Conservation (phyloP, 768 basidiomycete genomes). For the Collybia sordida region DNA sequence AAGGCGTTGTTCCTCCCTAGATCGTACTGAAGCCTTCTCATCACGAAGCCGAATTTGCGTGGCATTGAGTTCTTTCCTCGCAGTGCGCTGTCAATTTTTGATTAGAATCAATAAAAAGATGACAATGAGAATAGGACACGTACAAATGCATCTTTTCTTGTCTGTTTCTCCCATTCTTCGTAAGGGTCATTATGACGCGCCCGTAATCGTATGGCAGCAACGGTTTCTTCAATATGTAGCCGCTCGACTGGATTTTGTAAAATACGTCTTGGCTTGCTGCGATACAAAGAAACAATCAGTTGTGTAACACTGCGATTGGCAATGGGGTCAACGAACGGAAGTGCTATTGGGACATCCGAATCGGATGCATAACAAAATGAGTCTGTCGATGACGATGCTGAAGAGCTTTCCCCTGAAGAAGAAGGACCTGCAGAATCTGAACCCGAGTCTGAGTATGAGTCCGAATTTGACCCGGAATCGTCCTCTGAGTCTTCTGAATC, state of each 20-base stretch:
- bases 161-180: slow-evolving; percentile 56
- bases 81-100: slow-evolving; percentile 34
- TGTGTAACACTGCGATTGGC: neutral
- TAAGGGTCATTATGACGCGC: slow-evolving; percentile 55
- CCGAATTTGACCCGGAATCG: slow-evolving; percentile 24
- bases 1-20: slow-evolving; percentile 31
- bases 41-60: slow-evolving; percentile 31
- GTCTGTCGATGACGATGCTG: slow-evolving; percentile 25
- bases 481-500: slow-evolving; percentile 40
- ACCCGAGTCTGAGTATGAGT: slow-evolving; percentile 32
- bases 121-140: slow-evolving; percentile 16
- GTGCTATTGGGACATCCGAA: slow-evolving; percentile 31
- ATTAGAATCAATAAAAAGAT: neutral
- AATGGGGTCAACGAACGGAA: slow-evolving; percentile 27
- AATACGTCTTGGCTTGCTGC: slow-evolving; percentile 24
- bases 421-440: slow-evolving; percentile 31
- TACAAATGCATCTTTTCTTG: slow-evolving; percentile 52
- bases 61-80: slow-evolving; percentile 39
- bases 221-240: slow-evolving; percentile 45
- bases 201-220: slow-evolving; percentile 51
- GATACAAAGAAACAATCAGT: slow-evolving; percentile 1
- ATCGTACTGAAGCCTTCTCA: slow-evolving; percentile 45
- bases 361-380: slow-evolving; percentile 45
- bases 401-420: slow-evolving; percentile 16
- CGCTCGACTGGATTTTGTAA: slow-evolving; percentile 36